A percentile compares a stretch with the other conserved stretches of the same genome.
Conservation (phyloP, 2,329 filamentous ascomycete species). For the Botrytis fabae region DNA sequence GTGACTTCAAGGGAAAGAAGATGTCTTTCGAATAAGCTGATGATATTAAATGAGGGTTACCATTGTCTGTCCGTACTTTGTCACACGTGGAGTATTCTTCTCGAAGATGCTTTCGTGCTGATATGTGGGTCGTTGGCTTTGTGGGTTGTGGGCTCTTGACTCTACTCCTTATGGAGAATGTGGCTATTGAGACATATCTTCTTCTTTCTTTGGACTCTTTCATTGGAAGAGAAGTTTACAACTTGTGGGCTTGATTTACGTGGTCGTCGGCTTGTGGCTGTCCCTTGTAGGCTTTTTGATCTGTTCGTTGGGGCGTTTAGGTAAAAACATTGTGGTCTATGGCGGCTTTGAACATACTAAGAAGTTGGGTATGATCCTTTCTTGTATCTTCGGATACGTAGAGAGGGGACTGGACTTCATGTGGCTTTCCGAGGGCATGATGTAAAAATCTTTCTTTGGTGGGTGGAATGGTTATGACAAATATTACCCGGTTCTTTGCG, state of each 20-base stretch:
- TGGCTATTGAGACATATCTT: slow-evolving; percentile 42
- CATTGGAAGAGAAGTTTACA: slow-evolving; percentile 22
- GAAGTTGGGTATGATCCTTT: slow-evolving; percentile 41
- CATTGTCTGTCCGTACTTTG: slow-evolving; percentile 34
- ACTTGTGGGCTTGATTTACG: slow-evolving; percentile 41
- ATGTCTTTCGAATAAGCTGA: slow-evolving; percentile 43
- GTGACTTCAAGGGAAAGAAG: slow-evolving; percentile 59
- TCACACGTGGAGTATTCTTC: slow-evolving; percentile 34
- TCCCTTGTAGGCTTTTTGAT: slow-evolving; percentile 38
- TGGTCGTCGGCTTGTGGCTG: slow-evolving; percentile 42
- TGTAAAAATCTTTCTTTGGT: slow-evolving; percentile 27
- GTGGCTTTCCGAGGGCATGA: slow-evolving; percentile 37
- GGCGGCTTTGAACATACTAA: slow-evolving; percentile 41
- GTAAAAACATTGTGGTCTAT: slow-evolving; percentile 30
- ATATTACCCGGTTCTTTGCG: slow-evolving; percentile 11
- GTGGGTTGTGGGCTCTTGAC: slow-evolving; percentile 45
- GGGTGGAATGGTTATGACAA: slow-evolving; percentile 11
- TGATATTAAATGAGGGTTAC: slow-evolving; percentile 27
- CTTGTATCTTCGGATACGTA: slow-evolving; percentile 36
- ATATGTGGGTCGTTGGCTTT: slow-evolving; percentile 41
- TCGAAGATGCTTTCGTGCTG: slow-evolving; percentile 28
- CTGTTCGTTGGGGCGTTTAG: slow-evolving; percentile 35
- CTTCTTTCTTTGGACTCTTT: slow-evolving; percentile 12
- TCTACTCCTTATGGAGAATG: slow-evolving; percentile 41
- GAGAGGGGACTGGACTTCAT: slow-evolving; percentile 41